Conservation (phyloP, 2,329 filamentous ascomycete genomes). For the Colletotrichum sansevieriae region DNA sequence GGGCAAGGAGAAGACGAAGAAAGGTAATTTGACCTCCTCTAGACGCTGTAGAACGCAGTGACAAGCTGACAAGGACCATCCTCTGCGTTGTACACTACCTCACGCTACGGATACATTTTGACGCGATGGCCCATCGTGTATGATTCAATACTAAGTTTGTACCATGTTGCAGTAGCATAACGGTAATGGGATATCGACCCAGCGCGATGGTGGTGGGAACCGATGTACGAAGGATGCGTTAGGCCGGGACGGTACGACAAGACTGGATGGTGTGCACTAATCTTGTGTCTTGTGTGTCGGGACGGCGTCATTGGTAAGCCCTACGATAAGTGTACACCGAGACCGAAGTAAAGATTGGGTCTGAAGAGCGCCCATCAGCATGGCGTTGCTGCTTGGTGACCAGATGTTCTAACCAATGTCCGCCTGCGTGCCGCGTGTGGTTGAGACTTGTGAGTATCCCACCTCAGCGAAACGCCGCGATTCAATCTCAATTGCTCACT, state of each 20-base stretch:
- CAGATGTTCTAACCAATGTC: constrained; percentile 23
- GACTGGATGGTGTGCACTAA: neutral
- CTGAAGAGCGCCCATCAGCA: constrained; percentile 4
- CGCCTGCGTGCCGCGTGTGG: constrained; percentile 23
- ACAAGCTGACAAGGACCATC: constrained; percentile 6
- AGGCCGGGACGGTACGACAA: constrained; percentile 28
- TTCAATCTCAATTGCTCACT: neutral
- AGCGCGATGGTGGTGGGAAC: constrained; percentile 20
- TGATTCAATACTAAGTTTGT: constrained; percentile 21
- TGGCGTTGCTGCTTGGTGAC: constrained; percentile 39
- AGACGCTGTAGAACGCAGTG: constrained; percentile 18
- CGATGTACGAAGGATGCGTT: constrained; percentile 34
- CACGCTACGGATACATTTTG: constrained; percentile 23
- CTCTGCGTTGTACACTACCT: constrained; percentile 3
- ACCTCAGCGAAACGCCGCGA: constrained; percentile 10
- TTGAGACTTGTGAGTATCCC: neutral
- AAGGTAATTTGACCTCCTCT: constrained; percentile 6
- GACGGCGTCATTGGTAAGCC: constrained; percentile 36
- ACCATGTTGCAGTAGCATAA: constrained; percentile 33
- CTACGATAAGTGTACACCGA: constrained; percentile 24
- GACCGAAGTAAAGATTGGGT: constrained; percentile 18
- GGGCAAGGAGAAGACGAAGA: constrained; percentile 12
- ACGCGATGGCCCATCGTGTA: constrained; percentile 31
- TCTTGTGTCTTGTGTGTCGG: constrained; percentile 1
- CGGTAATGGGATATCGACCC: constrained; percentile 8